Evolutionary conservation across 2,329 filamentous ascomycete genomes (phyloP), one percentile per base, ranked within the genome.

Genomic region (Aspergillus eucalypticola): DNA sequence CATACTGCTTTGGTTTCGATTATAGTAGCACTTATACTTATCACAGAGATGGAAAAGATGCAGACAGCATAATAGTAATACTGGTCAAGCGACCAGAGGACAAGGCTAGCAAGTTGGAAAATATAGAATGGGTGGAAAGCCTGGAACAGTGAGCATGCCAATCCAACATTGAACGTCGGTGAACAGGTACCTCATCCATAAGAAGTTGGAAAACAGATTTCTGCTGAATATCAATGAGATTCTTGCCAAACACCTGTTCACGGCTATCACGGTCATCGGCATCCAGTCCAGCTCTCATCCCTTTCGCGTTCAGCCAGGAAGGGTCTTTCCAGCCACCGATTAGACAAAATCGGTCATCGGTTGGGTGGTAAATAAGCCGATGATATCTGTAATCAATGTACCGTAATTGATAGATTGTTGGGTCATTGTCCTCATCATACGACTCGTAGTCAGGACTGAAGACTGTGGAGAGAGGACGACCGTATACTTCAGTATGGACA

Each of bases 61-160:
- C 93, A 96, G 15, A 88, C 84, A 4, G 95, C 95, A 76, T 99
- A 99, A 79, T 98, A 99, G 74, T 97, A 99, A 75, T 99, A 99
- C 69, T 96, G 84, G 72, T 99, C 95, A 67, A 97, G 73, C 8
- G 94, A 97, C 95, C 95, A 99, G 3, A 99, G 85, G 42, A 96
- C 78, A 66, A 99, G 81, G 80, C 95, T 98, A 51, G 93, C 94
- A 69, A 98, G 89, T 77, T 99, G 95, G 73, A 99, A 99, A 58
- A 99, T 90, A 74, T 99, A 99, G 75, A 99, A 99, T 0, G 95
- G 96, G 73, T 99, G 95, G 70, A 99, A 92, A 19, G 91, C 92
- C 86, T 91, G 64, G 17, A 32, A 10, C 39, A 42, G 46, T 69
- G 52, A 67, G 62, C 50, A 55, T 29, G 29, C 35, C 25, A 23